phyloP scores from a whole-genome alignment of 2,329 filamentous ascomycete genomes.

The Cladophialophora yegresii region DNA sequence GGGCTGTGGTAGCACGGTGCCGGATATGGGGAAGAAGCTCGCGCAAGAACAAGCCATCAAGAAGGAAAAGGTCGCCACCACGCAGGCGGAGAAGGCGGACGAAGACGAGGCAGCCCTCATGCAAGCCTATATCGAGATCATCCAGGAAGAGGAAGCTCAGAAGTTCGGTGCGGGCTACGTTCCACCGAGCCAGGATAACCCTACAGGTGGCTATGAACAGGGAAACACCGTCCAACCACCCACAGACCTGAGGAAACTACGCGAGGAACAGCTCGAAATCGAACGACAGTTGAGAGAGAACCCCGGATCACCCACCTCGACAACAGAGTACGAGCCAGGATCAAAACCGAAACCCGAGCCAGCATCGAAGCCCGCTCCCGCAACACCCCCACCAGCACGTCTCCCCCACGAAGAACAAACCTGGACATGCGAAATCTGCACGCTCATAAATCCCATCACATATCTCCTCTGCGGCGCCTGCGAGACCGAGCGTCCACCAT shows the following conservation, averaged over 20 bases:
- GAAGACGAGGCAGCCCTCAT: conserved; percentile 86
- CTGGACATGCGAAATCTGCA: conserved; percentile 64
- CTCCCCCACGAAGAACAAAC: conserved; percentile 39
- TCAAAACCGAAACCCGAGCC: conserved; percentile 4
- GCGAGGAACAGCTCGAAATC: conserved; percentile 28
- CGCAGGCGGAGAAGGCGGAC: conserved; percentile 81
- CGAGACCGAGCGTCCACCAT: conserved; percentile 55
- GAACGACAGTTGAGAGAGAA: conserved; percentile 23
- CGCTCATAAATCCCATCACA: conserved; percentile 61
- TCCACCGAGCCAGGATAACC: conserved; percentile 55
- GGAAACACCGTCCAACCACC: conserved; percentile 44
- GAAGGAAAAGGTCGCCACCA: conserved; percentile 73
- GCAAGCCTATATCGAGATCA: conserved; percentile 80
- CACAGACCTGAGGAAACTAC: conserved; percentile 17
- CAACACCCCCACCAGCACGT: background rate
- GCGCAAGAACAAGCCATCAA: conserved; percentile 62
- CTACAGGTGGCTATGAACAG: conserved; percentile 49
- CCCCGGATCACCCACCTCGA: conserved; percentile 9
- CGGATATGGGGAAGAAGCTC: conserved; percentile 65
- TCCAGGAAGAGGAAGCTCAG: conserved; percentile 73
- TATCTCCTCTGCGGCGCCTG: conserved; percentile 64
- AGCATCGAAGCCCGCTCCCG: conserved; percentile 2
- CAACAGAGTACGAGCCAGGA: conserved; percentile 7
- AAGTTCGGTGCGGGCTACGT: conserved; percentile 61
- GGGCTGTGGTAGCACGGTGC: conserved; percentile 73